Conservation (phyloP, 345 rosid species). For the Gossypium thurberi region DNA sequence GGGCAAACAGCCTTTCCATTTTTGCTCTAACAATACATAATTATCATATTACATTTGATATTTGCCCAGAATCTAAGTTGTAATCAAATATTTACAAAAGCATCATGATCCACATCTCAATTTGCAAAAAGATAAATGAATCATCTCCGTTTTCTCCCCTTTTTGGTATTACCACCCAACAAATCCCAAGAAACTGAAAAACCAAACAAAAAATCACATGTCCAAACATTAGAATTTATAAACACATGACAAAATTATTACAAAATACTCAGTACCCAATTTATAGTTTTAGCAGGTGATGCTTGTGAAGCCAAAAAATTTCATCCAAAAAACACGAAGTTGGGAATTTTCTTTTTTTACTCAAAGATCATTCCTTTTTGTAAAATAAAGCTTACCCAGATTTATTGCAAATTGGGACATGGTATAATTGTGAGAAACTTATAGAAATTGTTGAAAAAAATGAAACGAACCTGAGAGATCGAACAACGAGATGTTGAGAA, state of each 20-base stretch:
- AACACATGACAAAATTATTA: not conserved
- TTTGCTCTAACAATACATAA: not conserved
- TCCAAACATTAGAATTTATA: not conserved
- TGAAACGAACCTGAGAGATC: constrained; percentile 42
- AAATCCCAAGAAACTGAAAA: constrained; percentile 55
- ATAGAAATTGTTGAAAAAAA: not conserved
- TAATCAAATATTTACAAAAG: constrained; percentile 4
- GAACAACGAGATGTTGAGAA: constrained; percentile 39
- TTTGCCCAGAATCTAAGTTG: not conserved
- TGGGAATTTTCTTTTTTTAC: not conserved
- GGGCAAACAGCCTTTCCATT: not conserved
- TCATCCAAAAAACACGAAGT: not conserved
- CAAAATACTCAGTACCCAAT: not conserved
- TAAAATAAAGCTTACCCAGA: not conserved
- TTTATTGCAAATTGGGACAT: no score
- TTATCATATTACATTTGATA: no score
- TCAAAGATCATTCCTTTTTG: not conserved
- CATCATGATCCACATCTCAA: not conserved
- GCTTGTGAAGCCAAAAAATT: not conserved
- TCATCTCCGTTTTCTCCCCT: not conserved
- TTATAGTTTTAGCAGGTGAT: not conserved
- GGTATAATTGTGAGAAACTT: no score
- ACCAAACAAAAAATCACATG: not conserved
- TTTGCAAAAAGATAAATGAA: constrained; percentile 12
- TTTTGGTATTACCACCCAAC: constrained; percentile 38